Evolutionary conservation across 2,329 filamentous ascomycete genomes (phyloP).

Genomic region (Gnomoniopsis sp.): DNA sequence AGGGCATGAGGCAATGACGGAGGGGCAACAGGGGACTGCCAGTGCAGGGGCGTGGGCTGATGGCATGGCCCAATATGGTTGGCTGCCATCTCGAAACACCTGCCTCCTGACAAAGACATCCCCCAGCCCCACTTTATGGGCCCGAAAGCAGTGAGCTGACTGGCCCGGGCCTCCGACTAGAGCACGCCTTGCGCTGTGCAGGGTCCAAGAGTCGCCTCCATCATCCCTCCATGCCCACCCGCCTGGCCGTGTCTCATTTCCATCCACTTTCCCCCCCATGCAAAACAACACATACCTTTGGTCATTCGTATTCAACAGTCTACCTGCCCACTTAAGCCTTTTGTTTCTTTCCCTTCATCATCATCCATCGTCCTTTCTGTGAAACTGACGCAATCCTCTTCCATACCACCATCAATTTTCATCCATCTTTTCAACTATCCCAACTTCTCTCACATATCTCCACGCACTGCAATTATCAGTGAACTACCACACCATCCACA

Average conservation of each 20-base stretch:
- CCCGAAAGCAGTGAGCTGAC: not conserved
- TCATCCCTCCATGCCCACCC: too few species aligned
- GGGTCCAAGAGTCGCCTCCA: not conserved
- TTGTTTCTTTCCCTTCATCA: too few species aligned
- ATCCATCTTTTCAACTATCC: too few species aligned
- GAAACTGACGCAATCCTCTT: too few species aligned
- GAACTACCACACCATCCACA: not conserved
- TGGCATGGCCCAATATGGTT: not conserved
- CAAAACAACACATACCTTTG: too few species aligned
- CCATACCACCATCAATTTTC: too few species aligned
- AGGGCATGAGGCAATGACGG: slow-evolving; percentile 6
- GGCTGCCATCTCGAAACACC: slow-evolving; percentile 3
- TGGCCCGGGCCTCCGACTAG: not conserved
- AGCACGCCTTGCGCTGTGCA: not conserved
- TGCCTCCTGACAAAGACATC: not conserved
- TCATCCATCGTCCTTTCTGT: too few species aligned
- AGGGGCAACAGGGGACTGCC: not conserved
- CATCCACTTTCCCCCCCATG: too few species aligned
- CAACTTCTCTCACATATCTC: too few species aligned
- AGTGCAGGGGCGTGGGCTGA: not conserved
- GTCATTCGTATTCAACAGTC: too few species aligned
- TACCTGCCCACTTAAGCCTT: too few species aligned
- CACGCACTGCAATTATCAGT: not conserved
- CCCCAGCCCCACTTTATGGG: not conserved
- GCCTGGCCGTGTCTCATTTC: too few species aligned